Conservation (phyloP, 2,329 filamentous ascomycete species). For the Dactylellina haptotyla region DNA sequence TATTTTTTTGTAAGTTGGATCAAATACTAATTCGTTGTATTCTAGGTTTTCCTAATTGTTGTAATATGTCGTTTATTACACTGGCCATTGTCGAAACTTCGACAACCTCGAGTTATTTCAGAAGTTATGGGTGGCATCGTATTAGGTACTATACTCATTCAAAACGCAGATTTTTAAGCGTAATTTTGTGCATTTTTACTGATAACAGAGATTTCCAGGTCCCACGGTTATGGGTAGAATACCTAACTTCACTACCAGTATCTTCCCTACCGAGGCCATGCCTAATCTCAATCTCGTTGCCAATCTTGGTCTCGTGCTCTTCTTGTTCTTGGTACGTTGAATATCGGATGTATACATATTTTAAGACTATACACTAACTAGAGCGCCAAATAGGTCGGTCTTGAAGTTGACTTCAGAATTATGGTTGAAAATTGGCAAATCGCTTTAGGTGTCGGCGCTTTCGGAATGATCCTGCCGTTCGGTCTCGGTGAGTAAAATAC, state of each 20-base stretch:
- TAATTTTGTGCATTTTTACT: not conserved
- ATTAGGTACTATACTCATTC: constrained; percentile 68
- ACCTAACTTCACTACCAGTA: constrained; percentile 77
- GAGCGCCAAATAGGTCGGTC: constrained; percentile 66
- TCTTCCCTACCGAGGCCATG: constrained; percentile 81
- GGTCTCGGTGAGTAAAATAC: constrained; percentile 73
- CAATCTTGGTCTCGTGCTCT: constrained; percentile 83
- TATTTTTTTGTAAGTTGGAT: too few relatives aligned
- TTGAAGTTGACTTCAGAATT: constrained; percentile 84
- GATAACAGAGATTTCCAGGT: constrained; percentile 60
- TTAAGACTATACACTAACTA: not conserved
- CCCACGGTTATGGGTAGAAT: constrained; percentile 89
- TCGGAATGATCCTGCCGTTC: constrained; percentile 84
- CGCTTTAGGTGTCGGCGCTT: constrained; percentile 78
- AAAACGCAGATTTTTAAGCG: not conserved
- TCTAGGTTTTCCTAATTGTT: constrained; percentile 76
- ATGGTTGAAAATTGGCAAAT: constrained; percentile 82
- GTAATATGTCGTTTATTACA: constrained; percentile 78
- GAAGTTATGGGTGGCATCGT: constrained; percentile 87
- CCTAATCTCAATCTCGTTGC: constrained; percentile 79
- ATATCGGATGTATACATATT: not conserved
- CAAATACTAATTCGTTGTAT: not conserved
- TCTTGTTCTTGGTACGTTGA: constrained; percentile 75
- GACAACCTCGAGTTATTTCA: constrained; percentile 83
- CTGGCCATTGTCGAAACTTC: constrained; percentile 78